Base-by-base conservation (phyloP, 2,329 filamentous ascomycete genomes). In the Nemania serpens region DNA sequence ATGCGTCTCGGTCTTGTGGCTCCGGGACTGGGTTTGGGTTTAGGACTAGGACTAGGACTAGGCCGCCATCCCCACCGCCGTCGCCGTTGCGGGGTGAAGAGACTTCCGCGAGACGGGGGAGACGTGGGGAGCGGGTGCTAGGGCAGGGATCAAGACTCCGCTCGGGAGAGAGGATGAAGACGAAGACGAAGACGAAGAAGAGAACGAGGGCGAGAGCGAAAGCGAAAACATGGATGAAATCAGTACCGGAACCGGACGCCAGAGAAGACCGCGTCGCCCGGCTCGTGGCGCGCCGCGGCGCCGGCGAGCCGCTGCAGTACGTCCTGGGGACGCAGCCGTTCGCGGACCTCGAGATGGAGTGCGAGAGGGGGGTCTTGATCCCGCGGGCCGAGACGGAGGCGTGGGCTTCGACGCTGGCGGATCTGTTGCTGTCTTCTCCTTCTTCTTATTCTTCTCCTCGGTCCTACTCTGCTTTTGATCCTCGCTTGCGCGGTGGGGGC, bases 301-400 rank as follows among this genome's bases (percentile, higher is more conserved):
- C 73, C 9, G 92, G 92, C 1, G 84, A 88, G 59, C 95, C 95
- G 1, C 77, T 99, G 36, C 95, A 98, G 74, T 98, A 98, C 73
- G 82, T 98, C 20, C 79, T 99, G 1, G 93, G 93, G 3, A 88
- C 88, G 5, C 93, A 97, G 74, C 95, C 90, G 1, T 98, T 99
- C 76, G 94, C 93, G 0, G 78, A 86, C 4, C 77, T 98, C 15
- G 89, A 97, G 43, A 89, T 99, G 47, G 77, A 82, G 56, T 97
- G 93, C 71, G 81, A 79, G 29, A 84, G 81, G 11, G 91, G 91
- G 2, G 93, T 98, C 5, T 79, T 99, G 58, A 96, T 98, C 66
- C 95, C 95, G 37, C 84, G 94, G 79, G 80, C 84, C 22, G 90
- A 93, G 74, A 92, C 90, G 3, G 90, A 92, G 75, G 82, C 87